Evolutionary conservation across 371 early-diverging fungal species (phyloP).

Genomic region (Mortierella sp.): DNA sequence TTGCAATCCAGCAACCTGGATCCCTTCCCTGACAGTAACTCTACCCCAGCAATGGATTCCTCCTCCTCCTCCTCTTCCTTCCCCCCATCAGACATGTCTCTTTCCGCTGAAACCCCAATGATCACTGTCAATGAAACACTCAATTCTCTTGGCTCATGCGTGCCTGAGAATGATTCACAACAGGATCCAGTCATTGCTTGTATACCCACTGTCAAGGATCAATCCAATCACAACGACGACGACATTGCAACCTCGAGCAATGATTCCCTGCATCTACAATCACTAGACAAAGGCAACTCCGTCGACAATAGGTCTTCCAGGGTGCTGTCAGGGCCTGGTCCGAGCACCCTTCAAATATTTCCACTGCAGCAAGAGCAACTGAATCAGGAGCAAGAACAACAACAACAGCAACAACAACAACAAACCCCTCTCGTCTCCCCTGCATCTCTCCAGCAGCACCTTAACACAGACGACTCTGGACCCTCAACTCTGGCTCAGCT

Average conservation of each 20-base stretch:
- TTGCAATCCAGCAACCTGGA: no score
- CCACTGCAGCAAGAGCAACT: not conserved
- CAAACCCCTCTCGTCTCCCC: not conserved
- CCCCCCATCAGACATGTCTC: no score
- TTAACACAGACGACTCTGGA: not conserved
- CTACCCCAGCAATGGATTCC: no score
- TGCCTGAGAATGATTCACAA: no score
- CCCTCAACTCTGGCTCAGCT: not conserved
- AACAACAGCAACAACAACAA: not conserved
- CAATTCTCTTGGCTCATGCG: no score
- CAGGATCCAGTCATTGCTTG: no score
- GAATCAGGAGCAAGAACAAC: not conserved
- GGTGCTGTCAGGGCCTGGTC: not conserved
- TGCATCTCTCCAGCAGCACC: not conserved
- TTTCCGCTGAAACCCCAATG: no score
- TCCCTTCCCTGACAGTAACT: no score
- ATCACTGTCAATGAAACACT: no score
- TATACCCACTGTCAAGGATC: not conserved
- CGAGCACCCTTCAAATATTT: not conserved
- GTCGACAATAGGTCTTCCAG: not conserved
- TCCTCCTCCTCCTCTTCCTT: no score
- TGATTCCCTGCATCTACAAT: not conserved
- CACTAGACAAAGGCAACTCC: not conserved
- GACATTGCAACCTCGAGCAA: not conserved
- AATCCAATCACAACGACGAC: not conserved